These are phyloP conservation scores for Erigeron canadensis DNA, from an alignment of 129 eudicot genomes.

Conservation along the genomic window DNA sequence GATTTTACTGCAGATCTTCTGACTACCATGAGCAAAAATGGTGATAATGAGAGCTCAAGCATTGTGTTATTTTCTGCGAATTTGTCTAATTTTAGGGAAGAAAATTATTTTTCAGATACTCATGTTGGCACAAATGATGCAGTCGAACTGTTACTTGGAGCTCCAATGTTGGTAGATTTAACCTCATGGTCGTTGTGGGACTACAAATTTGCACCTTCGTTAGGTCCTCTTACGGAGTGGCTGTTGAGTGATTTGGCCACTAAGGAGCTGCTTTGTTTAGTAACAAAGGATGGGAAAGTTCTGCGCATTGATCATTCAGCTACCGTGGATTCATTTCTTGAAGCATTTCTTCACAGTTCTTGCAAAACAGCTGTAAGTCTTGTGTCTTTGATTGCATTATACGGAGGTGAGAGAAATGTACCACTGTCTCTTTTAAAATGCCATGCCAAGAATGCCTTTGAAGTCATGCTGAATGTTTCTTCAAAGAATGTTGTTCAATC, in stretches of 20 bases:
- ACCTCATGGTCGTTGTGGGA: constrained; percentile 82
- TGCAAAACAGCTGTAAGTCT: constrained; percentile 68
- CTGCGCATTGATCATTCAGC: constrained; percentile 84
- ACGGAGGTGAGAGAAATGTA: constrained; percentile 62
- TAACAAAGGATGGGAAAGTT: constrained; percentile 65
- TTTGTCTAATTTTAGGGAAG: constrained; percentile 39
- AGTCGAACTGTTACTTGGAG: constrained; percentile 54
- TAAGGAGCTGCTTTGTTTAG: constrained; percentile 69
- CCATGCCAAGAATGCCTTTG: constrained; percentile 64
- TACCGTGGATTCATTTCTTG: constrained; percentile 63
- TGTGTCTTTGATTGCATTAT: constrained; percentile 60
- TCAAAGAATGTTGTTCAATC: constrained; percentile 20
- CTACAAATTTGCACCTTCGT: constrained; percentile 66
- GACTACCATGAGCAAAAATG: constrained; percentile 31
- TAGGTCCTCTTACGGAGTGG: constrained; percentile 85
- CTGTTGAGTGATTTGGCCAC: constrained; percentile 60
- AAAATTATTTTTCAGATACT: constrained; percentile 17
- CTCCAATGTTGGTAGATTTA: constrained; percentile 80
- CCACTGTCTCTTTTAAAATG: constrained; percentile 66
- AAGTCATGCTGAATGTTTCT: constrained; percentile 41
- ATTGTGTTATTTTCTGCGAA: constrained; percentile 66
- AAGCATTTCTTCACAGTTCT: constrained; percentile 57
- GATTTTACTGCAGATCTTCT: constrained; percentile 27
- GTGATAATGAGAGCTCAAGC: constrained; percentile 32
- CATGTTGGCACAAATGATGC: constrained; percentile 56